Percentiles rank a stretch among this genome's conserved stretches.
These are phyloP conservation scores for Lepraria neglecta DNA, from an alignment of 495 filamentous ascomycete genomes.

Conservation along the genomic window DNA sequence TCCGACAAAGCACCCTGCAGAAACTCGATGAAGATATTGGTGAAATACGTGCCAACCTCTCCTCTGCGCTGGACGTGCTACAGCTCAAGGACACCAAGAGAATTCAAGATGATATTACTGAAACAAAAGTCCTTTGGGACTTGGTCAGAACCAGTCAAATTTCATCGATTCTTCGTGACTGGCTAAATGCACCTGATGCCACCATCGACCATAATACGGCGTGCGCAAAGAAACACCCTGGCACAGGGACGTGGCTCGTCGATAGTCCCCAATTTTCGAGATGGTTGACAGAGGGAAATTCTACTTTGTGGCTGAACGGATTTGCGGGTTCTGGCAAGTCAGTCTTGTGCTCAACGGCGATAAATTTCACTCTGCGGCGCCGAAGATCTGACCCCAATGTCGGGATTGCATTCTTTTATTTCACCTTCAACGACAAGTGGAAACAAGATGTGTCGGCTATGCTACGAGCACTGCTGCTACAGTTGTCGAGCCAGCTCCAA, in stretches of 20 bases:
- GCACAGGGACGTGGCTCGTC: conserved; percentile 35
- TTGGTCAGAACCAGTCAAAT: conserved; percentile 26
- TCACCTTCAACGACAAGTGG: conserved; percentile 34
- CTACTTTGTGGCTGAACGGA: conserved; percentile 39
- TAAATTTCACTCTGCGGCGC: conserved; percentile 29
- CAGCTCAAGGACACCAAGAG: conserved; percentile 26
- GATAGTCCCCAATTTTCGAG: conserved; percentile 26
- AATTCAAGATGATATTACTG: conserved; percentile 24
- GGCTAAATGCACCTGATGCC: conserved; percentile 34
- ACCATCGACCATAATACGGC: conserved; percentile 31
- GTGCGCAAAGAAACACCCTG: conserved; percentile 27
- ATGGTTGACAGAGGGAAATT: conserved; percentile 35
- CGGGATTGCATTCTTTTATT: conserved; percentile 40
- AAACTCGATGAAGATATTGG: conserved; percentile 34
- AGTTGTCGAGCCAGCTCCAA: conserved; percentile 32
- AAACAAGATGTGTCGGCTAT: conserved; percentile 32
- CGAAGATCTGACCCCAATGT: conserved; percentile 19
- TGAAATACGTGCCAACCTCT: conserved; percentile 31
- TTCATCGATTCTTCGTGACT: conserved; percentile 29
- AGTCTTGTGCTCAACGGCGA: conserved; percentile 36
- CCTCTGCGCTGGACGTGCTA: conserved; percentile 30
- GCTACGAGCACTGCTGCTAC: conserved; percentile 36
- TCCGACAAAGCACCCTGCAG: conserved; percentile 32
- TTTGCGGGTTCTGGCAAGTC: conserved; percentile 42
- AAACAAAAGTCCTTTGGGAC: conserved; percentile 22